Percentiles rank a stretch among this genome's conserved stretches.
These are phyloP conservation scores for Paraconiothyrium brasiliense DNA, from an alignment of 2,329 filamentous ascomycete species.

Conservation along the genomic window DNA sequence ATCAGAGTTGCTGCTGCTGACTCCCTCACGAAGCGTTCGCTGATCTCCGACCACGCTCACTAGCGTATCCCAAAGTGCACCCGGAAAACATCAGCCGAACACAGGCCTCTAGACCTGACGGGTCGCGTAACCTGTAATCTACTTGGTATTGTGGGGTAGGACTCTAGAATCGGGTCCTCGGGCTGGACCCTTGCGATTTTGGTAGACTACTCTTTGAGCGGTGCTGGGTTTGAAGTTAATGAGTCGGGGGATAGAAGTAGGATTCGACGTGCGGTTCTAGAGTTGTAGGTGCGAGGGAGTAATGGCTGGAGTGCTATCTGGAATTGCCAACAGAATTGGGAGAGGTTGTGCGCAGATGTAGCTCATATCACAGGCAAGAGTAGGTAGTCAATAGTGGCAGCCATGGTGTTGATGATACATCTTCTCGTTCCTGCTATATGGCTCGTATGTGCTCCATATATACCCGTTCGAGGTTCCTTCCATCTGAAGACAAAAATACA, in stretches of 20 bases:
- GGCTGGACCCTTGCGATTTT: too few species aligned
- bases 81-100: not conserved
- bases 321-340: too few species aligned
- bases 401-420: not conserved
- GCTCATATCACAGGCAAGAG: too few species aligned
- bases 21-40: not conserved
- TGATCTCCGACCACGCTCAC: not conserved
- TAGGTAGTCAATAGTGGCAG: not conserved
- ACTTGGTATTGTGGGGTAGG: too few species aligned
- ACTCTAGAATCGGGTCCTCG: too few species aligned
- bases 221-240: too few species aligned
- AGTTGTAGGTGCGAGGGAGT: too few species aligned
- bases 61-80: not conserved
- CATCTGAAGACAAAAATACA: not conserved
- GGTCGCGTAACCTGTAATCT: not conserved
- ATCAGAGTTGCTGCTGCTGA: not conserved
- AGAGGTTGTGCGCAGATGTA: too few species aligned
- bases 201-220: too few species aligned
- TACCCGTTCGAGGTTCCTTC: not conserved
- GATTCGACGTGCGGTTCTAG: too few species aligned
- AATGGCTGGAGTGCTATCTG: too few species aligned
- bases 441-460: not conserved
- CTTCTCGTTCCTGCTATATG: not conserved
- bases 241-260: too few species aligned
- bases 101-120: not conserved